Evolutionary conservation across 2,329 filamentous ascomycete genomes (phyloP).

Genomic region (Penicillium sp.): DNA sequence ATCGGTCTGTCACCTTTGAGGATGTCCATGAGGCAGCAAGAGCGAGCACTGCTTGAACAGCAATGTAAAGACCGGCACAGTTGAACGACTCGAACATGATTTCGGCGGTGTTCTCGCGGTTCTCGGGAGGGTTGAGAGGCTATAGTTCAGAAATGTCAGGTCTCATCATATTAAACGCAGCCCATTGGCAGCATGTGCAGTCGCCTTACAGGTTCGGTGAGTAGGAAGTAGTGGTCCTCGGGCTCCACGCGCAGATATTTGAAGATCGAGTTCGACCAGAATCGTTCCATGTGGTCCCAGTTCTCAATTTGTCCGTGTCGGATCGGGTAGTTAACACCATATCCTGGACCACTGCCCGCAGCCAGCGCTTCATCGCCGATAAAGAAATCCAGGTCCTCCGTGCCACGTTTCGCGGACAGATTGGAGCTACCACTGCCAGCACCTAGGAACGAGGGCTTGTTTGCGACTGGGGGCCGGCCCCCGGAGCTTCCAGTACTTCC

Average conservation of each 20-base stretch:
- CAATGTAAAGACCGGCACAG: constrained; percentile 97
- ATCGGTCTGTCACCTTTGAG: constrained; percentile 94
- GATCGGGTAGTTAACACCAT: constrained; percentile 96
- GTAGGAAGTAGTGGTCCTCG: constrained; percentile 96
- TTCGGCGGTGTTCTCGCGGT: constrained; percentile 97
- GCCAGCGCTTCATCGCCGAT: constrained; percentile 94
- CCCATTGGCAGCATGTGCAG: background rate
- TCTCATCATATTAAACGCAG: background rate
- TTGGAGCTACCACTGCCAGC: constrained; percentile 81
- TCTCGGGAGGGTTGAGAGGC: constrained; percentile 97
- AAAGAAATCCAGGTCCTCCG: constrained; percentile 97
- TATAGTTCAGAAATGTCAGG: constrained; percentile 39
- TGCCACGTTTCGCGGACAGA: constrained; percentile 87
- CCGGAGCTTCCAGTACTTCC: constrained; percentile 70
- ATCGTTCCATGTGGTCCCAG: constrained; percentile 99
- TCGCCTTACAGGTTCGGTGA: constrained; percentile 83
- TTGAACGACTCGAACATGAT: constrained; percentile 99
- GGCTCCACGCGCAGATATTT: constrained; percentile 98
- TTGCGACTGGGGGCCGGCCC: constrained; percentile 83
- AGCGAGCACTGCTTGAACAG: constrained; percentile 94
- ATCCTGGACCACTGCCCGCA: constrained; percentile 82
- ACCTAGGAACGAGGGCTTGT: constrained; percentile 93
- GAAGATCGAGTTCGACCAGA: constrained; percentile 99
- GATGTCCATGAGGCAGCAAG: constrained; percentile 98
- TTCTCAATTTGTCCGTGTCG: constrained; percentile 98